Conservation (phyloP, 345 rosid species). For the Hibiscus trionum region DNA sequence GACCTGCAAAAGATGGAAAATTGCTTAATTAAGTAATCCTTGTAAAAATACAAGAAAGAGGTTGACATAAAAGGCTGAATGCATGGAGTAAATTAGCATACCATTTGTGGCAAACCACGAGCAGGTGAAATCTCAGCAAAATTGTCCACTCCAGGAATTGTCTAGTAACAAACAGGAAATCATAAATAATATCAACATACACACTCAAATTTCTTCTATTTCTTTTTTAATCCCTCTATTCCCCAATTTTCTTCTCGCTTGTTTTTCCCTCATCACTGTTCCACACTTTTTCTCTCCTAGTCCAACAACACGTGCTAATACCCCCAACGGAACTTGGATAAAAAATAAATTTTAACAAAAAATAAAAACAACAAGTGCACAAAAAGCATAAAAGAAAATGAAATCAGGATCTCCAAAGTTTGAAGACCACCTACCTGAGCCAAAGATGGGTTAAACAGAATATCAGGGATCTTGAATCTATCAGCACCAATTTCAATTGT, state of each 20-base stretch:
- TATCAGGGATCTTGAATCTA: constrained; percentile 94
- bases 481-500: constrained; percentile 95
- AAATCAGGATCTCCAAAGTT: constrained; percentile 8
- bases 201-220: not conserved
- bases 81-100: constrained; percentile 22
- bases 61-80: not conserved
- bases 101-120: constrained; percentile 97
- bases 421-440: constrained; percentile 49
- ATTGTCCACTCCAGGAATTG: constrained; percentile 84
- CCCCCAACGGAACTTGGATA: not conserved
- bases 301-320: not conserved
- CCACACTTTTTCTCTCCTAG: not conserved
- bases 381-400: not conserved
- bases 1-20: constrained; percentile 43
- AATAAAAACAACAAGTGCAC: not conserved
- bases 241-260: not conserved
- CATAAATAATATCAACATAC: constrained; percentile 1
- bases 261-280: not conserved
- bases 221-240: not conserved
- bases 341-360: not conserved
- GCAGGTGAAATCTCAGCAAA: constrained; percentile 47
- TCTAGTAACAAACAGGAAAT: constrained; percentile 35
- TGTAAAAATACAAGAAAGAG: not conserved
- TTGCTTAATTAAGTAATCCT: not conserved
- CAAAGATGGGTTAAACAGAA: constrained; percentile 83